Base-by-base conservation (phyloP, 31 red algal genomes). In the Bonnemaisonia californica region DNA sequence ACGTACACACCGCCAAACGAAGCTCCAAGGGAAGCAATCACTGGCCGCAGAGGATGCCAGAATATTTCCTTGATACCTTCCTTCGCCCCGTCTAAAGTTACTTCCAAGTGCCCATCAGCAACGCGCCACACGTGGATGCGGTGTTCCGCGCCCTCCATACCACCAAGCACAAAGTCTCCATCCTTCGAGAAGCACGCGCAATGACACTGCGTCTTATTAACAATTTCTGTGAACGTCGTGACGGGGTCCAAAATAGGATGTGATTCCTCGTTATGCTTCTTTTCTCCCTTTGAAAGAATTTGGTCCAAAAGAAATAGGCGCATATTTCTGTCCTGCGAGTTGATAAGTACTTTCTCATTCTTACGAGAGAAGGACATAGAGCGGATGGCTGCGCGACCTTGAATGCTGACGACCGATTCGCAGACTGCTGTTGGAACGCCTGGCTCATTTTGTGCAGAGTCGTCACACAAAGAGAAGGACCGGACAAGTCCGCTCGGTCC, bases 101-200 rank as follows among this genome's bases (percentile, higher is more conserved):
- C 55, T 57, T 97, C 95, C 28, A 93, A 61, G 62, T 93, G 83
- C 2, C 88, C 87, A 51, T 91, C 95, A 39, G 76, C 61, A 30
- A 72, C 77, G 40, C 94, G 72, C 94, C 86, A 91, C 7, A 96
- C 81, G 59, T 92, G 80, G 41, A 96, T 90, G 8, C 84, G 75
- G 71, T 96, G 94, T 37, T 86, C 77, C 54, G 88, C 55, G 19
- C 82, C 94, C 33, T 86, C 82, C 72, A 87, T 85, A 35, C 72
- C 84, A 13, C 82, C 92, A 3, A 95, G 62, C 21, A 95, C 83
- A 75, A 86, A 91, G 58, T 95, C 92, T 1, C 92, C 92, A 64
- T 95, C 87, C 26, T 47, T 51, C 2, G 92, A 95, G 28, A 95
- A 95, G 67, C 77, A 81, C 12, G 82, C 74, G 39, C 61, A 74